phyloP scores from a whole-genome alignment of 2,329 filamentous ascomycete species.

The Juglanconis juglandina region DNA sequence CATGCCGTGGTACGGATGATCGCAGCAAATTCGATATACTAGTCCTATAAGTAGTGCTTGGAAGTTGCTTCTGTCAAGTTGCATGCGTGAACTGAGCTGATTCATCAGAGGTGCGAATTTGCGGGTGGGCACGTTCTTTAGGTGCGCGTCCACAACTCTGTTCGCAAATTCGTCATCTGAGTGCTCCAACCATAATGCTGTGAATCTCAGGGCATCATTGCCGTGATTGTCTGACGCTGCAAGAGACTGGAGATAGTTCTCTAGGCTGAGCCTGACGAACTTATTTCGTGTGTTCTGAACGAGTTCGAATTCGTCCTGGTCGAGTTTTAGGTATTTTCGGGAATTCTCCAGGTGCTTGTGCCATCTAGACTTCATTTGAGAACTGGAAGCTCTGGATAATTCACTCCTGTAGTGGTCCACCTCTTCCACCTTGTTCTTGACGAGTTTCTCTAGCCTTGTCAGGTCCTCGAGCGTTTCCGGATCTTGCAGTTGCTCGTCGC shows the following conservation, averaged over 20 bases:
- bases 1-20: slow-evolving; percentile 96
- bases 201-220: slow-evolving; percentile 86
- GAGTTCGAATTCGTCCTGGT: slow-evolving; percentile 80
- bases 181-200: slow-evolving; percentile 89
- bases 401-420: slow-evolving; percentile 41
- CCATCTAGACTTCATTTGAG: slow-evolving; percentile 64
- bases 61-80: slow-evolving; percentile 67
- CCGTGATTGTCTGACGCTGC: slow-evolving; percentile 83
- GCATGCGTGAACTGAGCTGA: slow-evolving; percentile 88
- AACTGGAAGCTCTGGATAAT: background rate
- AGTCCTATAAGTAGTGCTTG: slow-evolving; percentile 71
- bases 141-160: slow-evolving; percentile 65
- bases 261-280: slow-evolving; percentile 82
- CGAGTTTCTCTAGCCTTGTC: slow-evolving; percentile 72
- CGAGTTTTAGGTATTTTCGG: slow-evolving; percentile 85
- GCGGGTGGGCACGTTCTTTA: slow-evolving; percentile 74
- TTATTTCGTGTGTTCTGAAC: slow-evolving; percentile 73
- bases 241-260: slow-evolving; percentile 88
- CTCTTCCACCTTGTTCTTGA: slow-evolving; percentile 77
- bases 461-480: slow-evolving; percentile 82
- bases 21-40: slow-evolving; percentile 78
- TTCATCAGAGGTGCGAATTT: slow-evolving; percentile 96
- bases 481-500: slow-evolving; percentile 89
- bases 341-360: slow-evolving; percentile 65
- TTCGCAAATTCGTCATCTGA: slow-evolving; percentile 75